These are phyloP conservation scores for Chrysosphaeria jannelii DNA, from an alignment of 2,329 filamentous ascomycete species.

Conservation along the genomic window DNA sequence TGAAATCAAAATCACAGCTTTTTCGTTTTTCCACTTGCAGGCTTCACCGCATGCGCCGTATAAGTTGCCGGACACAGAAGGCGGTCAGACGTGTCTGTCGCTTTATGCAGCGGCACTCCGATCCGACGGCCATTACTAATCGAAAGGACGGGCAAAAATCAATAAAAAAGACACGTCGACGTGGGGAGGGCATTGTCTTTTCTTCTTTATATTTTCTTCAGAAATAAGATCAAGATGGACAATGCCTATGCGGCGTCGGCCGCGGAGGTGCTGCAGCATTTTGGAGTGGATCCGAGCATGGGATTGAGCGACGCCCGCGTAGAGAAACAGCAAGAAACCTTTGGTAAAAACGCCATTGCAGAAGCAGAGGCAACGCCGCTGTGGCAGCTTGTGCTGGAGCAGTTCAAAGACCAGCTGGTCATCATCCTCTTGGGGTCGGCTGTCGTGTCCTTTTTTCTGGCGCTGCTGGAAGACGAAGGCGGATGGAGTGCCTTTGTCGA, in stretches of 20 bases:
- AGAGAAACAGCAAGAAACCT: slow-evolving; percentile 19
- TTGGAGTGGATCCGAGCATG: slow-evolving; percentile 20
- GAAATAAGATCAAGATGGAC: slow-evolving; percentile 26
- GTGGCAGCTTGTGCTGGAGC: slow-evolving; percentile 89
- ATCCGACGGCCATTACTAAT: no score
- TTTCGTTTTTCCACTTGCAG: no score
- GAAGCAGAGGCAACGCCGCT: slow-evolving; percentile 90
- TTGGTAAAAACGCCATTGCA: slow-evolving; percentile 34
- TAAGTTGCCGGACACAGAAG: no score
- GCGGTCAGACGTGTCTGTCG: no score
- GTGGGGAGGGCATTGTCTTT: no score
- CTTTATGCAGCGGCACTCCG: no score
- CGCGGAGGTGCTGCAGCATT: slow-evolving; percentile 25
- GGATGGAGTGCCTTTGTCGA: slow-evolving; percentile 97
- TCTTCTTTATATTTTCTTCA: background rate
- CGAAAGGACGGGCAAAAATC: no score
- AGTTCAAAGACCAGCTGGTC: slow-evolving; percentile 97
- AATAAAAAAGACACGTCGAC: no score
- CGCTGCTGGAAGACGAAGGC: slow-evolving; percentile 73
- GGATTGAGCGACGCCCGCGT: slow-evolving; percentile 32
- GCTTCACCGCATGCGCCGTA: no score
- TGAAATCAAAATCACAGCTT: no score
- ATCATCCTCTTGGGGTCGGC: slow-evolving; percentile 83
- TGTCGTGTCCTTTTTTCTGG: slow-evolving; percentile 73
- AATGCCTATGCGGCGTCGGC: slow-evolving; percentile 27